Evolutionary conservation across 176 grass and related monocot genomes (phyloP).

Genomic region (Panicum miliaceum): DNA sequence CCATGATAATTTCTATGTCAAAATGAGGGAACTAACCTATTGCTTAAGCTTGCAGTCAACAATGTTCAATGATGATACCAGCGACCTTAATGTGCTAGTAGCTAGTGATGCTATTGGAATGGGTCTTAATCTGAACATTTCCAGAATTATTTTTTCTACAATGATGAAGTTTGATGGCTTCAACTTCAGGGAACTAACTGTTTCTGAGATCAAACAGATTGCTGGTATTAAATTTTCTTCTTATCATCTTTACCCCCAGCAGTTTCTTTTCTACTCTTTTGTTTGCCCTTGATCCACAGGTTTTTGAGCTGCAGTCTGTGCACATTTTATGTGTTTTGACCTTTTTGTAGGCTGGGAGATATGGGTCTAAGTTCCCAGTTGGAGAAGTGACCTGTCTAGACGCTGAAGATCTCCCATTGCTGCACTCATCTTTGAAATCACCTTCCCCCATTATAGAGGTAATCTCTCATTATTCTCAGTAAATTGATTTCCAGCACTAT

Average conservation of each 20-base stretch:
- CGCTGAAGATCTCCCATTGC: constrained; percentile 76
- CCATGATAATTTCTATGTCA: constrained; percentile 24
- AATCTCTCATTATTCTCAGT: not conserved
- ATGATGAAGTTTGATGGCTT: constrained; percentile 90
- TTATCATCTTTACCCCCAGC: constrained; percentile 26
- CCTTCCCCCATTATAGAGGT: constrained; percentile 91
- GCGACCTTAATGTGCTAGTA: constrained; percentile 89
- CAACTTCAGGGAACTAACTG: constrained; percentile 60
- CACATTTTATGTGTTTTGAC: not conserved
- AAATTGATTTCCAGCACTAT: constrained; percentile 35
- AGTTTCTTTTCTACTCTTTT: not conserved
- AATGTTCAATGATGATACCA: constrained; percentile 95
- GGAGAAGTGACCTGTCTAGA: constrained; percentile 86
- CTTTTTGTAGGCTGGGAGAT: constrained; percentile 88
- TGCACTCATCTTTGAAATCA: constrained; percentile 80
- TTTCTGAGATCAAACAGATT: constrained; percentile 95
- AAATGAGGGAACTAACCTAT: constrained; percentile 30
- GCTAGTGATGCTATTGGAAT: constrained; percentile 98
- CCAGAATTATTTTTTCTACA: constrained; percentile 95
- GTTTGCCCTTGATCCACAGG: constrained; percentile 16
- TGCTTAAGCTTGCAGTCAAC: constrained; percentile 69
- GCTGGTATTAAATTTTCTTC: constrained; percentile 71
- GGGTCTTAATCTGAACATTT: constrained; percentile 99
- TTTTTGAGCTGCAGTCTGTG: not conserved
- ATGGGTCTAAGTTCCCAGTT: constrained; percentile 95